Evolutionary conservation across 495 filamentous ascomycete species (phyloP).

Genomic region (Hypomontagnella monticulosa): DNA sequence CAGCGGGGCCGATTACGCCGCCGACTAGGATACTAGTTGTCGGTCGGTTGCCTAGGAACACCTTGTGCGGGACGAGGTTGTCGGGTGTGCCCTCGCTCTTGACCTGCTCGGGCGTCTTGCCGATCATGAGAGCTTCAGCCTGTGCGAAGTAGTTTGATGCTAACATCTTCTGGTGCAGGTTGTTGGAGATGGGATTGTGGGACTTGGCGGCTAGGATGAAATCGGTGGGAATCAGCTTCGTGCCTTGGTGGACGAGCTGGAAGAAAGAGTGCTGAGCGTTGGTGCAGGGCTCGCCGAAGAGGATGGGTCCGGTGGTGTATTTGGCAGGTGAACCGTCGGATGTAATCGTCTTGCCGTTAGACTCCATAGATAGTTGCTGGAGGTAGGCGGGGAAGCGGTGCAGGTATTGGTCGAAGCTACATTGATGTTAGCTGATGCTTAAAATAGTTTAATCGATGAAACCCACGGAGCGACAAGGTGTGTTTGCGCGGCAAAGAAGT

Average conservation of each 20-base stretch:
- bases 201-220: conserved; percentile 96
- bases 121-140: conserved; percentile 97
- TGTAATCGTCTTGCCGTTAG: conserved; percentile 97
- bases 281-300: conserved; percentile 98
- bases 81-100: conserved; percentile 87
- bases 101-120: conserved; percentile 91
- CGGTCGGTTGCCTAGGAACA: conserved; percentile 96
- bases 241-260: conserved; percentile 98
- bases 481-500: conserved; percentile 98
- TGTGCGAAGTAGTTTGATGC: conserved; percentile 99
- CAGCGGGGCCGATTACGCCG: conserved; percentile 87
- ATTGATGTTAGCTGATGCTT: conserved; percentile 24
- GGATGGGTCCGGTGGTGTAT: conserved; percentile 91
- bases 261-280: conserved; percentile 99
- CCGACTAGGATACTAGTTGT: conserved; percentile 94
- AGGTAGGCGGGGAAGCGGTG: conserved; percentile 99
- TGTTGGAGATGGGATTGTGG: conserved; percentile 92
- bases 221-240: conserved; percentile 97
- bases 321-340: conserved; percentile 90
- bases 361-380: conserved; percentile 99
- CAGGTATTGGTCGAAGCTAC: conserved; percentile 95
- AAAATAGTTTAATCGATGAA: neutral
- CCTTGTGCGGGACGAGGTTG: conserved; percentile 94
- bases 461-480: conserved; percentile 90
- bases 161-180: conserved; percentile 98